Base-by-base conservation (phyloP, 805 yeast species). In the Hyphopichia homilentoma region DNA sequence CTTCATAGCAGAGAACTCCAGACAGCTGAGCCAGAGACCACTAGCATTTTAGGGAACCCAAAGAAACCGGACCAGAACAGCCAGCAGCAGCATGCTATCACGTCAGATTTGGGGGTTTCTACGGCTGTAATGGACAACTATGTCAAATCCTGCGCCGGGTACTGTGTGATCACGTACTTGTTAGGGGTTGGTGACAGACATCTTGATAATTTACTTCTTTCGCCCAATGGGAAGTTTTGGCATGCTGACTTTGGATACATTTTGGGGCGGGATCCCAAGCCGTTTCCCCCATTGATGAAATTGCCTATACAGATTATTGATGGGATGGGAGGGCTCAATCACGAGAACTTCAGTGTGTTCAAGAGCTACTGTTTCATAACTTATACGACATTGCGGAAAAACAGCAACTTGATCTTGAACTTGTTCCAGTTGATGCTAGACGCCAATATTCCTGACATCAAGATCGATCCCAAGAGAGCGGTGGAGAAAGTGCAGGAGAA, bases 171-270 rank as follows among this genome's bases (percentile, higher is more conserved):
- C 16, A 93, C 98, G 0, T 93, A 93, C 48, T 64, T 93, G 6
- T 61, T 93, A 9, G 99, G 98, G 5, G 97, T 93, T 6, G 99
- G 99, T 11, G 99, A 93, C 59, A 74, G 99, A 36, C 99, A 93
- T 64, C 66, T 93, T 41, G 99, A 93, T 51, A 93, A 93, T 50
- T 61, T 93, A 41, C 67, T 93, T 27, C 71, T 86, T 23, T 84
- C 80, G 32, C 87, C 79, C 41, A 64, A 41, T 83, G 90, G 72
- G 81, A 85, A 79, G 46, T 93, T 93, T 54, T 90, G 95, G 76
- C 99, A 93, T 59, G 97, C 96, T 1, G 99, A 93, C 59, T 93
- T 86, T 57, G 99, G 99, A 1, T 93, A 93, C 50, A 90, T 93
- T 30, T 64, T 93, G 34, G 99, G 99, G 0, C 81, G 89, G 33